Conservation (phyloP, 805 yeast genomes). For the Myxozyma geophila region DNA sequence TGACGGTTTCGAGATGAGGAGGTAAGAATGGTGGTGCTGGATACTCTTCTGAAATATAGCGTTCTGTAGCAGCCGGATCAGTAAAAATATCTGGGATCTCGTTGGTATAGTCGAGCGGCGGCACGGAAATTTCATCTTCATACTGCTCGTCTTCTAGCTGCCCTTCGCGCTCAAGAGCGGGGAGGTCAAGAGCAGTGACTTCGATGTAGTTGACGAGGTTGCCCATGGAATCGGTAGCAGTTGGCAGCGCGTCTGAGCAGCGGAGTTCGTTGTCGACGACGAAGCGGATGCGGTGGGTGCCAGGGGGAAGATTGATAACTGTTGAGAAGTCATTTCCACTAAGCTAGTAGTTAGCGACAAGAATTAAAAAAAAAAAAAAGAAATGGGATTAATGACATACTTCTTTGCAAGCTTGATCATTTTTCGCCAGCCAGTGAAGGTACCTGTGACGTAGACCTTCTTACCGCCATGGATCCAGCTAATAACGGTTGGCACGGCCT, state of each 20-base stretch:
- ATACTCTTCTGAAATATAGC: conserved; percentile 48
- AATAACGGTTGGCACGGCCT: conserved; percentile 61
- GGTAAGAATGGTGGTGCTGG: conserved; percentile 95
- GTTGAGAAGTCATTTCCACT: conserved; percentile 56
- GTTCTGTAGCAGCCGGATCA: conserved; percentile 49
- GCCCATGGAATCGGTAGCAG: conserved; percentile 97
- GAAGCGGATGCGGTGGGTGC: conserved; percentile 91
- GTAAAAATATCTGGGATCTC: conserved; percentile 52
- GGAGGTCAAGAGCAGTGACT: conserved; percentile 48
- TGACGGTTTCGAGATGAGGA: conserved; percentile 93
- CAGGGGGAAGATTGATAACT: conserved; percentile 78
- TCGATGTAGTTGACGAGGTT: conserved; percentile 91
- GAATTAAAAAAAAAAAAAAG: neutral
- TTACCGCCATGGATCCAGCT: conserved; percentile 97
- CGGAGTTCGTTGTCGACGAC: conserved; percentile 92
- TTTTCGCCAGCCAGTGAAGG: conserved; percentile 97
- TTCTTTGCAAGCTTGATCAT: conserved; percentile 74
- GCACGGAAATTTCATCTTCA: conserved; percentile 28
- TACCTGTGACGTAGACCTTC: conserved; percentile 93
- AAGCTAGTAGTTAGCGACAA: neutral
- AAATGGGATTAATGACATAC: conserved; percentile 10
- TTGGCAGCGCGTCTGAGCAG: conserved; percentile 86
- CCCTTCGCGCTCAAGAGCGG: conserved; percentile 32
- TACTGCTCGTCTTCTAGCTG: conserved; percentile 34
- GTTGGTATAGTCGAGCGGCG: conserved; percentile 43